A percentile compares a stretch with the other conserved stretches of the same genome.
Conservation (phyloP, 31 red algal genomes). For the Odonthalia washingtoniensis region DNA sequence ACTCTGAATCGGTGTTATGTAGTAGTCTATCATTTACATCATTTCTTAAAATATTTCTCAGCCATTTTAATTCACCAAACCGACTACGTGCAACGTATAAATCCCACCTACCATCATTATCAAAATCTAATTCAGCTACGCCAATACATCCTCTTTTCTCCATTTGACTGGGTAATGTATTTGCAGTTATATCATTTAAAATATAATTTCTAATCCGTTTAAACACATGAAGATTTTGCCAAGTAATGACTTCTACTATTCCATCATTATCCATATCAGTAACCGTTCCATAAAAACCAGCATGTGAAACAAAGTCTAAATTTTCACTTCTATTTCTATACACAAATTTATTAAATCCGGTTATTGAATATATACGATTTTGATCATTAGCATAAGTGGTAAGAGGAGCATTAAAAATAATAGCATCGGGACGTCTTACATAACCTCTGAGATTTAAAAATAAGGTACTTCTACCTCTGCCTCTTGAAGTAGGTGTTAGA, state of each 20-base stretch:
- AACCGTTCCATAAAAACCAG: conserved; percentile 30
- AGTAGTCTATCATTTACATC: conserved; percentile 44
- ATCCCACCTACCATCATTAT: conserved; percentile 71
- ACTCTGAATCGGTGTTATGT: conserved; percentile 14
- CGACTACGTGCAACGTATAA: conserved; percentile 69
- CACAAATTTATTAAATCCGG: background rate
- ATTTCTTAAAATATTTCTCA: background rate
- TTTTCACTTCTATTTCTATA: background rate
- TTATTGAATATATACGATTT: background rate
- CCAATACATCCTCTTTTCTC: conserved; percentile 3
- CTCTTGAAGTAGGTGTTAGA: background rate
- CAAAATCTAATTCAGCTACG: conserved; percentile 59
- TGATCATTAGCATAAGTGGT: too few species aligned
- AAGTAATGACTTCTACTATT: conserved; percentile 52
- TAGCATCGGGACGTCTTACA: conserved; percentile 35
- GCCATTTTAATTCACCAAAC: conserved; percentile 35
- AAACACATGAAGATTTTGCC: conserved; percentile 28
- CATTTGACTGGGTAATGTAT: conserved; percentile 8
- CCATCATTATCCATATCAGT: conserved; percentile 61
- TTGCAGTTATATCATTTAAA: conserved; percentile 43
- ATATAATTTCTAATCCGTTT: conserved; percentile 39
- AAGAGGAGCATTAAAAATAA: conserved; percentile 38
- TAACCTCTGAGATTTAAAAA: conserved; percentile 14
- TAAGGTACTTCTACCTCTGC: conserved; percentile 30
- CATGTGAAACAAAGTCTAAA: conserved; percentile 7